Evolutionary conservation across 805 yeast species (phyloP), one percentile per base, ranked within the genome.

Genomic region (Kregervanrija pseudodelftensis): DNA sequence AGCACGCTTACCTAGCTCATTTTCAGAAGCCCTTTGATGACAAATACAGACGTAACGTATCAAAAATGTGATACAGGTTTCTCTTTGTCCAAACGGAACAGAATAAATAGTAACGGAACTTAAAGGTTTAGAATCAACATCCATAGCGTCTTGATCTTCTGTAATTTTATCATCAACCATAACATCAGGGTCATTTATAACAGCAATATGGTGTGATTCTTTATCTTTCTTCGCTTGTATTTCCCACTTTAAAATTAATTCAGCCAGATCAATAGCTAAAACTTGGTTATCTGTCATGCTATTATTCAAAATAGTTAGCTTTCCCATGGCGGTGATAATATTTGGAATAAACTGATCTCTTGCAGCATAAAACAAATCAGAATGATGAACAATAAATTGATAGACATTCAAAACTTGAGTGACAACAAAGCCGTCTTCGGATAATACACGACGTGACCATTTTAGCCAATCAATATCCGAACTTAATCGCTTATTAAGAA

Each of bases 291-390:
- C 96, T 16, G 79, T 59, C 1, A 87, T 81, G 3, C 93, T 80
- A 53, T 82, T 85, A 4, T 89, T 80, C 55, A 81, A 68, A 40
- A 87, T 79, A 0, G 95, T 85, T 42, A 93, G 68, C 57, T 89
- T 88, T 12, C 95, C 95, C 89, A 93, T 85, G 1, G 95, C 95
- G 3, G 90, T 79, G 42, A 93, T 85, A 45, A 91, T 85, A 52
- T 85, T 86, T 2, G 95, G 84, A 47, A 89, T 79, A 56, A 91
- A 93, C 45, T 88, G 87, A 53, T 88, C 96, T 45, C 98, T 73
- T 12, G 91, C 90, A 43, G 79, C 80, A 57, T 77, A 91, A 63
- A 93, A 93, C 42, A 88, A 66, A 47, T 83, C 91, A 0, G 95
- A 78, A 53, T 93, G 95, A 41, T 81, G 83, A 32, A 87, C 87